Evolutionary conservation across 495 filamentous ascomycete species (phyloP).

Genomic region (Hypoxylon subgilvum): DNA sequence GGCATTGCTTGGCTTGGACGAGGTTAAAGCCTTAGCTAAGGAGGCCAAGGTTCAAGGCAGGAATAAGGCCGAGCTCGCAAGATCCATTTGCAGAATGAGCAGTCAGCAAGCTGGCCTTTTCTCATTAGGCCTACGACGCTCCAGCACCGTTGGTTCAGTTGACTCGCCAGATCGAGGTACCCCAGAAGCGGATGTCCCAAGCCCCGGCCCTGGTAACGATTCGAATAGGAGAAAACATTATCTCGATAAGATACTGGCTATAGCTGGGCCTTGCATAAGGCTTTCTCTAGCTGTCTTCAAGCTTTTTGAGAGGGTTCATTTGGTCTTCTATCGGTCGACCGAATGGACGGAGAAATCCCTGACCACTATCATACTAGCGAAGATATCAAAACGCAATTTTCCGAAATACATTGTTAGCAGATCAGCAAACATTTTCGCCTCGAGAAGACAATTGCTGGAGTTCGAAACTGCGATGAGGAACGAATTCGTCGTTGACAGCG

Average conservation of each 20-base stretch:
- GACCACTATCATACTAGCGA: slow-evolving; percentile 91
- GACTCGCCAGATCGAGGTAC: slow-evolving; percentile 33
- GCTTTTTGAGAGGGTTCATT: slow-evolving; percentile 90
- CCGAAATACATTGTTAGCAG: slow-evolving; percentile 89
- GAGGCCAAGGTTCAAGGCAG: slow-evolving; percentile 87
- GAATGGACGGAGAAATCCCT: slow-evolving; percentile 98
- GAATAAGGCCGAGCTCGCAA: slow-evolving; percentile 82
- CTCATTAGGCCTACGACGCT: slow-evolving; percentile 62
- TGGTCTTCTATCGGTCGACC: slow-evolving; percentile 94
- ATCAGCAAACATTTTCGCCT: slow-evolving; percentile 85
- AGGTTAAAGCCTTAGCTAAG: slow-evolving; percentile 83
- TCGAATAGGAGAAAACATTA: slow-evolving; percentile 52
- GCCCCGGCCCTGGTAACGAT: slow-evolving; percentile 31
- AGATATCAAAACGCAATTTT: slow-evolving; percentile 84
- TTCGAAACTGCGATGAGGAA: slow-evolving; percentile 86
- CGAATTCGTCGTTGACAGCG: slow-evolving; percentile 80
- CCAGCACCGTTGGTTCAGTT: slow-evolving; percentile 53
- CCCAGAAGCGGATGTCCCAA: slow-evolving; percentile 22
- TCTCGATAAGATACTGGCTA: slow-evolving; percentile 73
- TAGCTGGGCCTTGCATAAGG: slow-evolving; percentile 82
- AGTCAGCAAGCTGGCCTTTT: slow-evolving; percentile 73
- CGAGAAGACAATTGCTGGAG: slow-evolving; percentile 75
- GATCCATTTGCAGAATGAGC: slow-evolving; percentile 72
- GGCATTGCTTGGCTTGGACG: slow-evolving; percentile 78
- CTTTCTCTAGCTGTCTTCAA: slow-evolving; percentile 75